Base-by-base conservation (phyloP, 73 alveolate genomes). In the Paraurostyla sp. region DNA sequence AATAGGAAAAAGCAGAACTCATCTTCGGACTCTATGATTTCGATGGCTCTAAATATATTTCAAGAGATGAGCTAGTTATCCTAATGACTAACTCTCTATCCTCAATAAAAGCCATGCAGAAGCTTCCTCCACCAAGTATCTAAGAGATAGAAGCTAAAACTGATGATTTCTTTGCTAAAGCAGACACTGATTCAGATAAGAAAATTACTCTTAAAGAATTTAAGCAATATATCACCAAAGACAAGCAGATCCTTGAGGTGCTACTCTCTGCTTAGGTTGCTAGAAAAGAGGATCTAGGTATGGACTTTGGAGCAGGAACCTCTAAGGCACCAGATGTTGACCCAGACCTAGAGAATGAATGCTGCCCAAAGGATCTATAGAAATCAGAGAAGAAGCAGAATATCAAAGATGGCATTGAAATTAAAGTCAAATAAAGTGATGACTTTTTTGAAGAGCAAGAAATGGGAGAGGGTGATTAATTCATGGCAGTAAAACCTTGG, bases 161-260 rank as follows among this genome's bases (percentile, higher is more conserved):
- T 13, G 98, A 98, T 68, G 98, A 96, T 76, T 87, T 98, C 76
- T 93, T 98, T 68, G 90, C 80, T 25, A 94, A 91, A 11, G 97
- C 98, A 13, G 99, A 98, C 86, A 80, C 96, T 51, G 97, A 98
- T 88, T 86, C 87, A 76, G 99, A 98, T 89, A 98, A 96, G 63
- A 95, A 93, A 68, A 95, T 98, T 48, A 94, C 99, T 48, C 90
- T 98, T 20, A 68, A 88, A 42, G 99, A 98, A 78, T 98, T 97
- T 87, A 93, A 96, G 80, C 60, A 91, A 51, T 98, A 94, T 88
- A 43, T 97, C 2, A 89, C 97, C 42, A 95, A 97, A 73, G 98
- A 97, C 89, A 78, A 94, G 69, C 97, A 94, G 49, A 92, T 98
- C 62, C 93, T 97, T 42, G 90, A 97, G 46, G 90, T 94, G 42